These are phyloP conservation scores for Pythium rishiriense DNA, from an alignment of 352 stramenopile species.

Conservation along the genomic window DNA sequence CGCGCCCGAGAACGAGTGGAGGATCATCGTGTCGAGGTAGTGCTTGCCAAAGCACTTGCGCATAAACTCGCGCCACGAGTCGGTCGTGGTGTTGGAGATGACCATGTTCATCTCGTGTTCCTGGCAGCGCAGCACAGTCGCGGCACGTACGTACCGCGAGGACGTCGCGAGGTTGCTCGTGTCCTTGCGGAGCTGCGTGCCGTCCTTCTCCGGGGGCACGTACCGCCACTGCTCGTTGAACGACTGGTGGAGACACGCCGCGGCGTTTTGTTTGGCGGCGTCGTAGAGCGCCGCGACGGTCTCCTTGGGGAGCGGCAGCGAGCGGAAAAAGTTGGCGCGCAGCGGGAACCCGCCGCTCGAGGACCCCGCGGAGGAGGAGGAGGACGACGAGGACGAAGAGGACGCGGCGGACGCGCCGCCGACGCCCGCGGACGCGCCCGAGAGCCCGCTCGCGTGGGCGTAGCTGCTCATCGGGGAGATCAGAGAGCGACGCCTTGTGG, in stretches of 20 bases:
- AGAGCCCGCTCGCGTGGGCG: neutral
- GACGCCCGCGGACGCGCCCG: neutral
- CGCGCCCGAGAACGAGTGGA: conserved; percentile 50
- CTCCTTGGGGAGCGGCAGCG: conserved; percentile 53
- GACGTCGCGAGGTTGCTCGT: conserved; percentile 73
- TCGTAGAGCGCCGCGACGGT: conserved; percentile 57
- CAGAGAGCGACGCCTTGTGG: conserved; percentile 8
- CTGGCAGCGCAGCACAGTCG: conserved; percentile 70
- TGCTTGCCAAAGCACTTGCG: conserved; percentile 77
- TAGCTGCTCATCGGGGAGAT: conserved; percentile 23
- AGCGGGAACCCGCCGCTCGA: conserved; percentile 50
- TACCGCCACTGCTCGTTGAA: conserved; percentile 85
- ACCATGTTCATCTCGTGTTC: conserved; percentile 77
- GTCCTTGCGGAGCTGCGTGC: conserved; percentile 80
- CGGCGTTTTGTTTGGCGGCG: conserved; percentile 54
- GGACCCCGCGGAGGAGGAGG: neutral
- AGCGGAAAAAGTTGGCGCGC: conserved; percentile 73
- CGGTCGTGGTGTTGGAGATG: conserved; percentile 65
- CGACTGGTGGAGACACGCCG: conserved; percentile 60
- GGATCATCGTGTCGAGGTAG: conserved; percentile 75
- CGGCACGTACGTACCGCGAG: conserved; percentile 63
- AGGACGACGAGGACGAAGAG: conserved; percentile 4
- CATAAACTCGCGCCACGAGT: conserved; percentile 75
- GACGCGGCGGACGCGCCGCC: neutral
- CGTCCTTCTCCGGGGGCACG: conserved; percentile 77